Base-by-base conservation (phyloP, 2,329 filamentous ascomycete species). In the Colletotrichum sp. region DNA sequence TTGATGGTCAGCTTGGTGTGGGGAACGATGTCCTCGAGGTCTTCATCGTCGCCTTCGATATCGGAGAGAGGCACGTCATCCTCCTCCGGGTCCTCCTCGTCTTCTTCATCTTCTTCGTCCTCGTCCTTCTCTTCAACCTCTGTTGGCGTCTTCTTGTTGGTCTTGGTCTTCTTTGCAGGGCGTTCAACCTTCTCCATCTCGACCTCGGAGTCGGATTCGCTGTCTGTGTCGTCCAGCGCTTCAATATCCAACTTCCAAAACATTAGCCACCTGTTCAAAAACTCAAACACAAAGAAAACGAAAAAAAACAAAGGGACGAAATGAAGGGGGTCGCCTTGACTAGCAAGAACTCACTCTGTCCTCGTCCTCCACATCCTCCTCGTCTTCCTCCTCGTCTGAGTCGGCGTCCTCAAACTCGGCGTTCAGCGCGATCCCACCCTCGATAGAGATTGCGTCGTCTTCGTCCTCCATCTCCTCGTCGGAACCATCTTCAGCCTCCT, bases 1-100 rank as follows among this genome's bases (percentile, higher is more conserved):
- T 99, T 98, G 88, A 98, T 98, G 69, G 96, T 98, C 79, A 98
- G 93, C 80, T 96, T 94, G 83, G 97, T 95, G 86, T 98, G 94
- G 19, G 96, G 95, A 77, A 98, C 92, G 55, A 98, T 91, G 82
- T 98, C 96, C 85, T 95, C 95, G 80, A 92, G 94, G 81, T 98
- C 96, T 78, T 95, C 94, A 25, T 94, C 95, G 70, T 94, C 87
- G 32, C 93, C 87, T 68, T 95, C 94, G 68, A 97, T 93, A 80
- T 98, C 96, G 36, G 95, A 98, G 78, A 98, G 91, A 6, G 96
- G 94, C 60, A 98, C 96, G 78, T 98, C 96, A 79, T 97, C 95
- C 60, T 96, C 94, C 6, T 96, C 94, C 27, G 94, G 93, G 1
- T 93, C 92, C 2, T 89, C 89, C 0, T 89, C 88, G 0, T 90